phyloP scores from a whole-genome alignment of 2,329 filamentous ascomycete genomes.

The Ilyonectria mors-panacis region DNA sequence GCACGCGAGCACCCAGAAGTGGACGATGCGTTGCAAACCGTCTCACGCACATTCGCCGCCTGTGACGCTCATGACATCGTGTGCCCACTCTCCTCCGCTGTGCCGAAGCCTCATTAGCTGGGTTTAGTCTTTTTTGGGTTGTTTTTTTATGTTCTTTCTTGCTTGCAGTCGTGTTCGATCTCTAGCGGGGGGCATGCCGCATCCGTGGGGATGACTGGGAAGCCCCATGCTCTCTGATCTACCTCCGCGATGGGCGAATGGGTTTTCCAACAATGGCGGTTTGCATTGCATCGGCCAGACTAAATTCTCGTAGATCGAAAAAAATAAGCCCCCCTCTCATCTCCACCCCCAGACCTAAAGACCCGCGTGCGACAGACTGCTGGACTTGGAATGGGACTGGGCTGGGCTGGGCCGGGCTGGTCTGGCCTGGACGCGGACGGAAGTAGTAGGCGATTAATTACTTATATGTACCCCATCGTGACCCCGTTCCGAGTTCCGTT shows the following conservation, averaged over 20 bases:
- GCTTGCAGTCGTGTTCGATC: neutral
- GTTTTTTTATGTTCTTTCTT: neutral
- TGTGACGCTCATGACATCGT: neutral
- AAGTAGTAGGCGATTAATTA: conserved; percentile 17
- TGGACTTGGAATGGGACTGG: conserved; percentile 21
- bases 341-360: conserved; percentile 23
- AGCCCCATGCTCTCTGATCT: neutral
- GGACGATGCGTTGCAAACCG: neutral
- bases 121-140: neutral
- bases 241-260: neutral
- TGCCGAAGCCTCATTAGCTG: neutral
- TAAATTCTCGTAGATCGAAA: conserved; percentile 2
- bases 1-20: conserved; percentile 17
- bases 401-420: neutral
- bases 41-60: neutral
- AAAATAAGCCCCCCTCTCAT: conserved; percentile 9
- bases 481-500: conserved; percentile 20
- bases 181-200: too few relatives aligned
- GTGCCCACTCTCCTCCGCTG: neutral
- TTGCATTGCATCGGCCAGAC: conserved; percentile 1
- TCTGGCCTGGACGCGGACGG: neutral
- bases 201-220: neutral
- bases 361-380: conserved; percentile 5
- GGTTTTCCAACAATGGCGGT: neutral
- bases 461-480: conserved; percentile 31